Base-by-base conservation (phyloP, 1,139 yeast genomes). In the Pneumocystis wakefieldiae region DNA sequence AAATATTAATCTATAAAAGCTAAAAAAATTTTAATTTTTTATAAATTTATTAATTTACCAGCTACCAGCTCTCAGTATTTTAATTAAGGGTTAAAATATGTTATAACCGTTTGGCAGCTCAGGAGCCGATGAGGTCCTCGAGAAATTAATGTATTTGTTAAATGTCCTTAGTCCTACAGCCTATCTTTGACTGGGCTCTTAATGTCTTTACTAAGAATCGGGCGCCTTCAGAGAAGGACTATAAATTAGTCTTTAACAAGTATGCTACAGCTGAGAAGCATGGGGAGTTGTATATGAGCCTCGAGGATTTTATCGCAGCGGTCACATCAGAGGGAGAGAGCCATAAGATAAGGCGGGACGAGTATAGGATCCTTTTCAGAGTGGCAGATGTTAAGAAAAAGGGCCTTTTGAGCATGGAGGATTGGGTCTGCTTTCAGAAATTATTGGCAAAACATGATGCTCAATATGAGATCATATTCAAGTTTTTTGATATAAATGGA, bases 211-310 rank as follows among this genome's bases (percentile, higher is more conserved):
- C 3, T 17, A 29, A 24, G 1, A 17, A 15, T 41, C 8, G 1
- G 7, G 19, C 15, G 7, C n/a, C 48, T n/a, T 14, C 8, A 41
- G 28, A 17, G 15, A 17, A 17, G 17, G 3, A 17, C 6, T 17
- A 41, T 41, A n/a, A 17, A 8, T 15, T 3, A 19, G 15, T 17
- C 3, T 41, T 41, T 41, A 29, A 41, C 6, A 41, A 17, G 14
- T 41, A 41, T 41, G 53, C 53, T 17, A 41, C 53, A 12, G 53
- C 19, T 2, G 28, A 41, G 19, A 19, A 41, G 14, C 12, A 41
- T 17, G 72, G 78, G 75, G 71, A 79, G 70, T 67, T 77, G 68
- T 73, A 76, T 79, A 71, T 80, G 76, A 80, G 83, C 72, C 64
- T 80, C 72, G 73, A 71, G 48, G 77, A 76, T 67, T 77, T 77